Percentiles rank a stretch among this genome's conserved stretches.
Conservation (phyloP, 2,329 filamentous ascomycete species). For the Cladophialophora immunda region DNA sequence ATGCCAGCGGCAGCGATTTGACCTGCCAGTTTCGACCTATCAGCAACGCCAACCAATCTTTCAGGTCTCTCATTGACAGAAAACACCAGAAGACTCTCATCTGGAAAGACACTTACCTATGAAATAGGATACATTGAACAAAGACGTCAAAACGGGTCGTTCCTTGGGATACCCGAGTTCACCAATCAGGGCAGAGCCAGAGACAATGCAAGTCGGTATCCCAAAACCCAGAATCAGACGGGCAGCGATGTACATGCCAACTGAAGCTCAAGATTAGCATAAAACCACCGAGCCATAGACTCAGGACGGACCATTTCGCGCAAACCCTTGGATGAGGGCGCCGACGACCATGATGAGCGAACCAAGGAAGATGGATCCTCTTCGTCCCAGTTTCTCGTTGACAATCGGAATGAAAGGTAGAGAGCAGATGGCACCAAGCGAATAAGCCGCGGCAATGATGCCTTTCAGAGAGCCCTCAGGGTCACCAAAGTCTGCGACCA, state of each 20-base stretch:
- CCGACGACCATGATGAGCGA: constrained; percentile 65
- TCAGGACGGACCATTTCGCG: constrained; percentile 52
- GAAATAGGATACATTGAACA: constrained; percentile 69
- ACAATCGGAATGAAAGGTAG: constrained; percentile 66
- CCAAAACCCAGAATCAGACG: constrained; percentile 69
- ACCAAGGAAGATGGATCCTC: constrained; percentile 66
- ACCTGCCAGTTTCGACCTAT: constrained; percentile 38
- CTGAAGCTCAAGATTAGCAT: constrained; percentile 42
- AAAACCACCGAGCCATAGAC: neutral
- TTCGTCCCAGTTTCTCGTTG: constrained; percentile 64
- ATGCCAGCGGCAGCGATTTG: constrained; percentile 53
- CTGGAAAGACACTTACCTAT: constrained; percentile 52
- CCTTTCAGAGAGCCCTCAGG: constrained; percentile 58
- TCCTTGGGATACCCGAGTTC: constrained; percentile 70
- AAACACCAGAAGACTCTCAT: neutral
- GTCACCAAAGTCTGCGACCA: constrained; percentile 53
- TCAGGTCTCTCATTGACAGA: neutral
- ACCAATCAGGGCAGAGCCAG: constrained; percentile 66
- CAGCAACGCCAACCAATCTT: neutral
- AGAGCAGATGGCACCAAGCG: constrained; percentile 65
- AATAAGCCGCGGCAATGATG: constrained; percentile 67
- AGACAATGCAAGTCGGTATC: constrained; percentile 68
- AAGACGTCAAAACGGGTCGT: constrained; percentile 65
- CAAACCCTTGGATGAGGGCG: constrained; percentile 64
- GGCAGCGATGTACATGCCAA: constrained; percentile 68